phyloP scores from a whole-genome alignment of 768 basidiomycete genomes.

The Russula vinacea region DNA sequence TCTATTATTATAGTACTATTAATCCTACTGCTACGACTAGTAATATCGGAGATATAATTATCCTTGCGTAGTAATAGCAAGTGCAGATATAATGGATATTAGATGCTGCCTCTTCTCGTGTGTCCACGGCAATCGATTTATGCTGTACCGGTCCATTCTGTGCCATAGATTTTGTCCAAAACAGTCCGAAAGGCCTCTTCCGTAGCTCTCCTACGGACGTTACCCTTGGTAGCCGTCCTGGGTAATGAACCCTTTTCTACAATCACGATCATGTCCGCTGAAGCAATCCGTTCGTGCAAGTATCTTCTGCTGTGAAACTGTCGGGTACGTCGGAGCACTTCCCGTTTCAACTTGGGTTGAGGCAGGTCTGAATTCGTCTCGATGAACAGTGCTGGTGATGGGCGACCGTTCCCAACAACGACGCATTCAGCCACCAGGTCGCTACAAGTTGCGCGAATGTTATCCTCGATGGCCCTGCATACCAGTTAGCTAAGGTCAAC shows the following conservation, averaged over 20 bases:
- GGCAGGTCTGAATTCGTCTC: conserved; percentile 54
- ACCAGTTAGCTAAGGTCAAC: not conserved
- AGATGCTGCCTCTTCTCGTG: not conserved
- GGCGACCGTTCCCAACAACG: conserved; percentile 72
- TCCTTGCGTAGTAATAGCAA: conserved; percentile 5
- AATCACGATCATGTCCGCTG: conserved; percentile 60
- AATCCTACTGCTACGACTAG: conserved; percentile 15
- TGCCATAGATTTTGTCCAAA: conserved; percentile 57
- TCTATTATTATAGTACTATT: conserved; percentile 10
- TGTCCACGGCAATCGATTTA: conserved; percentile 5
- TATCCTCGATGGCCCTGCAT: conserved; percentile 69
- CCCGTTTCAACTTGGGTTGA: conserved; percentile 58
- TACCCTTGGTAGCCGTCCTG: conserved; percentile 77
- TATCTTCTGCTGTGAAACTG: conserved; percentile 74
- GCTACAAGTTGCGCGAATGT: conserved; percentile 61
- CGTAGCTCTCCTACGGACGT: conserved; percentile 72
- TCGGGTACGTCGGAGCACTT: conserved; percentile 68
- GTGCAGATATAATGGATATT: conserved; percentile 6
- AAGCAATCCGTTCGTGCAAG: conserved; percentile 72
- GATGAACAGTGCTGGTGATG: conserved; percentile 72
- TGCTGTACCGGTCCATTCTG: conserved; percentile 19
- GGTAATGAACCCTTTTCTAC: conserved; percentile 66
- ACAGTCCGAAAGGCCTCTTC: conserved; percentile 59
- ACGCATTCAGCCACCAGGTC: conserved; percentile 68
- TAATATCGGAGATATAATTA: conserved; percentile 15